Evolutionary conservation across 2,329 filamentous ascomycete species (phyloP), one percentile per base, ranked within the genome.

Genomic region (Aureobasidium namibiae): DNA sequence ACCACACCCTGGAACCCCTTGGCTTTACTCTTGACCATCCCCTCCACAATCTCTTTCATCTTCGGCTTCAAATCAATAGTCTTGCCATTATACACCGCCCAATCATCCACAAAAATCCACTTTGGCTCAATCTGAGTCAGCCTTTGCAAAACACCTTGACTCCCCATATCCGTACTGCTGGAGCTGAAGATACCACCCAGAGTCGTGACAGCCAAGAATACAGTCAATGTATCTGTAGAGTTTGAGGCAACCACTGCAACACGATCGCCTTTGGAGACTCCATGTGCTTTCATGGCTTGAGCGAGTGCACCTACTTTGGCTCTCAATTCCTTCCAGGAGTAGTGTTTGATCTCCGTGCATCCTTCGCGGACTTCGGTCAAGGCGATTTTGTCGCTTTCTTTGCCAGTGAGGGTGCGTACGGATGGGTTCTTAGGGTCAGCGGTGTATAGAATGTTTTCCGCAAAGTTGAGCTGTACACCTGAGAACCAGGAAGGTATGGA

Each of bases 71-170:
- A 75, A 66, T 94, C 88, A 24, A 88, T 77, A 0, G 76, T 82
- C 71, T 88, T 89, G 46, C 88, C 88, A 65, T 92, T 92, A 65
- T 95, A 95, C 2, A 92, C 74, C 0, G 89, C 82, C 38, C 80
- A 84, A 66, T 94, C 90, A 65, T 95, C 90, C 67, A 92, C 85
- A 68, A 95, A 94, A n/a, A 95, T 78, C 68, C 83, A 89, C 71
- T 83, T 86, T 4, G 90, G 90, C 64, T 85, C 79, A 61, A 94
- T 84, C 75, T 94, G 89, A 50, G 85, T 73, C 26, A 89, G 77
- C 34, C 90, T 78, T 71, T 94, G 88, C 65, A 95, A 66, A 18
- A 95, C 81, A 0, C 89, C 90, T 63, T 86, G 85, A 14, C 86
- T 84, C 0, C 90, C 90, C 86, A 94, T 94, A 71, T 95, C 90